Base-by-base conservation (phyloP, 129 eudicot species). In the Centrapalus pauciflorus region DNA sequence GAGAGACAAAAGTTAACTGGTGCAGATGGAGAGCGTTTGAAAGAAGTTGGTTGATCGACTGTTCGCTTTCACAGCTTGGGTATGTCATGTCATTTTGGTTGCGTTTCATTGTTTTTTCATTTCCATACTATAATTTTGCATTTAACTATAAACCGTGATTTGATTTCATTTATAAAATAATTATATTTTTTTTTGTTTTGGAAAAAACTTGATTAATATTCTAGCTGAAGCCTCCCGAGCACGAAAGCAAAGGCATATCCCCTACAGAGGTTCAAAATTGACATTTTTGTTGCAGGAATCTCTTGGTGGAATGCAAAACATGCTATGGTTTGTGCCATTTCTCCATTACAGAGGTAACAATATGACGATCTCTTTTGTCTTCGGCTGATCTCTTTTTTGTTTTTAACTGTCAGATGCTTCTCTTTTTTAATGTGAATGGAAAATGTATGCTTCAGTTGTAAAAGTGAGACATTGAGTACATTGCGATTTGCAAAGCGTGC, bases 31-130 rank as follows among this genome's bases (percentile, higher is more conserved):
- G 95, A 86, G 49, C 96, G 98, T 56, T 81, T 93, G 81, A 93
- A 93, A 76, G 98, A 93, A 82, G 98, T 96, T 40, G 98, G 98
- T 61, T 88, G 89, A 93, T 93, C 12, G 89, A 93, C 66, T 89
- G 98, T n/a, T 93, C 98, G 0, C 95, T 93, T 73, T 93, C 98
- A 64, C 98, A 93, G 78, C 95, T 93, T 4, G 98, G 98, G 98
- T 93, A 85, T 60, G 87, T 46, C 54, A 70, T 71, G 29, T 43
- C 33, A 60, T 27, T n/a, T 60, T 49, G 50, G 35, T 51, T 35
- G 37, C 57, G 33, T n/a, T n/a, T n/a, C n/a, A n/a, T n/a, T n/a
- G n/a, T n/a, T n/a, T n/a, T n/a, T n/a, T 61, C 54, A 1, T 10
- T 17, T 11, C 13, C 92, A 26, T 89, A 76, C 96, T 93, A 27